Percentiles rank a stretch among this genome's conserved stretches.
These are phyloP conservation scores for Vigna hirtella DNA, from an alignment of 306 rosid genomes.

Conservation along the genomic window DNA sequence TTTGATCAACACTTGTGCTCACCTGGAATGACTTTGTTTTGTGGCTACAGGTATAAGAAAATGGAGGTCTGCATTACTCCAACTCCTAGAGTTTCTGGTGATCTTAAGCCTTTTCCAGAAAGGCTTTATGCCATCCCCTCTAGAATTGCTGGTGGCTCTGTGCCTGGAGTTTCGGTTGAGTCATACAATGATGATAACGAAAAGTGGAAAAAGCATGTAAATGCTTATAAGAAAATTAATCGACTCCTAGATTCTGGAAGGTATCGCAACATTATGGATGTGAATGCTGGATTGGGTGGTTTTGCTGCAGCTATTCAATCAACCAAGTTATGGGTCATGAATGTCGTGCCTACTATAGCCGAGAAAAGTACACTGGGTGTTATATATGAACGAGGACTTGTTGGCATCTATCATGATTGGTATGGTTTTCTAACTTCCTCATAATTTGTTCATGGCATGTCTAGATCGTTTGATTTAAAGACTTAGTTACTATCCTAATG, in stretches of 20 bases:
- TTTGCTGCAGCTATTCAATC: conserved; percentile 88
- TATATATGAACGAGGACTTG: conserved; percentile 81
- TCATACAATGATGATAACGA: conserved; percentile 69
- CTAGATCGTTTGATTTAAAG: conserved; percentile 16
- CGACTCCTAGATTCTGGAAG: conserved; percentile 79
- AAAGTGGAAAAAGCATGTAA: conserved; percentile 87
- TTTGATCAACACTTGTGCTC: conserved; percentile 11
- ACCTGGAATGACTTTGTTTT: conserved; percentile 41
- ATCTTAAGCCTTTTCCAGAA: conserved; percentile 75
- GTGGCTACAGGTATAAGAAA: conserved; percentile 76
- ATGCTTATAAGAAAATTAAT: conserved; percentile 82
- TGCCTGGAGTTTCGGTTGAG: conserved; percentile 77
- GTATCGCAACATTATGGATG: conserved; percentile 95
- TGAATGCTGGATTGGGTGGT: conserved; percentile 96
- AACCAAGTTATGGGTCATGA: conserved; percentile 93
- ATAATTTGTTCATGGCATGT: conserved; percentile 12
- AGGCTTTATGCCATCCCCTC: conserved; percentile 87
- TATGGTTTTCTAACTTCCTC: conserved; percentile 47
- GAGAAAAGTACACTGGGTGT: conserved; percentile 77
- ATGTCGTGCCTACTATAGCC: conserved; percentile 89
- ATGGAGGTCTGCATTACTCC: conserved; percentile 88
- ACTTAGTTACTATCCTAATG: neutral
- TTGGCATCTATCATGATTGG: conserved; percentile 97
- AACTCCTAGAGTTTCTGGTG: conserved; percentile 58
- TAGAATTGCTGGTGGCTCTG: conserved; percentile 78